Conservation (phyloP, 495 filamentous ascomycete species). For the Neurospora sp. region DNA sequence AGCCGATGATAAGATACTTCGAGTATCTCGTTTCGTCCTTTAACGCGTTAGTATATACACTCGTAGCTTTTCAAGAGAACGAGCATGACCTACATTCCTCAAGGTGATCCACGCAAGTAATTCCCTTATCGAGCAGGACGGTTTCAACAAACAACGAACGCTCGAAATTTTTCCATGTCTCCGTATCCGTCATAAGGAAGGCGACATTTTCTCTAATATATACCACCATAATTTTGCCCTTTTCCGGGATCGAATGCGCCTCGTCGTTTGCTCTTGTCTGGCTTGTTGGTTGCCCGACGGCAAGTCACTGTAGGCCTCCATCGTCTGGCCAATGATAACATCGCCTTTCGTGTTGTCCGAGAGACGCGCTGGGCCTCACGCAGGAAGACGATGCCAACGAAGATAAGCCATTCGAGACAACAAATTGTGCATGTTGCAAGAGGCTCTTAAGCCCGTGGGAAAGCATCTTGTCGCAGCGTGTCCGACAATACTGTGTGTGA, state of each 20-base stretch:
- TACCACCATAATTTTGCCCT: no score
- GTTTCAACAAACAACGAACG: background rate
- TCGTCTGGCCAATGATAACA: background rate
- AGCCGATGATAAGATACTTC: no score
- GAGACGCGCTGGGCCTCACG: background rate
- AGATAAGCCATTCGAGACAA: background rate
- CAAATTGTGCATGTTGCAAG: background rate
- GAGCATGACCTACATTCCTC: background rate
- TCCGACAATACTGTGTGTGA: background rate
- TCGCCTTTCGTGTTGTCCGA: background rate
- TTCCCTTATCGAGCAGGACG: background rate
- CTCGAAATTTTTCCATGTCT: no score
- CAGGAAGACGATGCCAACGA: background rate
- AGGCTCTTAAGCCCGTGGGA: no score
- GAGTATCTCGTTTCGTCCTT: no score
- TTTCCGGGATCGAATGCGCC: no score
- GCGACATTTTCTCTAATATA: no score
- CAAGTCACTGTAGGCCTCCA: background rate
- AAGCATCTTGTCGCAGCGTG: background rate
- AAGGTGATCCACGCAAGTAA: background rate
- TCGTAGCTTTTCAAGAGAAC: background rate
- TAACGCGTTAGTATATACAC: background rate
- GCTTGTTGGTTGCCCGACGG: background rate
- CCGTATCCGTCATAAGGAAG: no score
- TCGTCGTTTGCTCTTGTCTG: background rate